Base-by-base conservation (phyloP, 257 asterid genomes). In the Solanum ahanhuiri region DNA sequence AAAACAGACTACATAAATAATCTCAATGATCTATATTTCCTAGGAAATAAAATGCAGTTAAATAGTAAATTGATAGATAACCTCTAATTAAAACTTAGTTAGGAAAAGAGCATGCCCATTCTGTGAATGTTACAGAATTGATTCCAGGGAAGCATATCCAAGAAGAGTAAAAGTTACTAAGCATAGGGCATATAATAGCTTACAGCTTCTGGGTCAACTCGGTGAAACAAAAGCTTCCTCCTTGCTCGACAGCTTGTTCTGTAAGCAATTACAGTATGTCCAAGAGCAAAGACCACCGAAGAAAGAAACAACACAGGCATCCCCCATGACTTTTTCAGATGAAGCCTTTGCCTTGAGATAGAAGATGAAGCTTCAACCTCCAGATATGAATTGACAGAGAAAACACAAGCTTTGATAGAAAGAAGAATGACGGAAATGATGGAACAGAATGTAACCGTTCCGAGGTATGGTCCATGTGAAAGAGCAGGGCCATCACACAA, bases 251-350 rank as follows among this genome's bases (percentile, higher is more conserved):
- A 95, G 88, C 98, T 94, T 37, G 98, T 93, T 79, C 97, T 93
- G 85, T 96, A 96, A 31, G 99, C 98, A 84, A 96, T 92, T 45
- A 96, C 99, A 86, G 92, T 93, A 92, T 96, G 99, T 76, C 99
- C 99, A 64, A 96, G 97, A 88, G 98, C 98, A 93, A 96, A 93
- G 85, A 93, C 99, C 85, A 93, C 98, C 22, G 99, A 95, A 9
- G 98, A 96, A 64, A 96, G 93, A 91, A 96, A 96, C 87, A 96
- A 92, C 76, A 96, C 98, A 4, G 99, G 99, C 98, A 96, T 95
- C 85, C 98, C 99, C 99, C 98, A 96, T 15, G 99, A 96, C 93
- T 91, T 96, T 91, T 95, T 96, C 87, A 96, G 89, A 87, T 96
- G 99, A 82, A 96, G 94, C 95, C 93, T 94, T 90, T 91, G 95